Conservation (phyloP, 257 asterid species). For the Phtheirospermum japonicum region DNA sequence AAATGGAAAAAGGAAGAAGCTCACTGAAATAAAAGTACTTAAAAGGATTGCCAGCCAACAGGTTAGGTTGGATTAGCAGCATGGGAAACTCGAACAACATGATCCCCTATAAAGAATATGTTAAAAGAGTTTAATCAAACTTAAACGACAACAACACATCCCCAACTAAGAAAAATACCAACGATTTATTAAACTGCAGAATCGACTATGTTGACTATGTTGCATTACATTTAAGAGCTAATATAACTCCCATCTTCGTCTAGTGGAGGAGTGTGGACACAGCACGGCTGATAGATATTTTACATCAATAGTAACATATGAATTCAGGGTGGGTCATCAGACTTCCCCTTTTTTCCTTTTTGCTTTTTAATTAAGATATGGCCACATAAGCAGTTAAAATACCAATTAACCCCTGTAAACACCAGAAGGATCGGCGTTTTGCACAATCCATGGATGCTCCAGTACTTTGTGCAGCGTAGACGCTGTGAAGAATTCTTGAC, state of each 20-base stretch:
- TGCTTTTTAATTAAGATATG: no score
- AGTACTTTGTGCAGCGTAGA: slow-evolving; percentile 53
- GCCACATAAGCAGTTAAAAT: neutral
- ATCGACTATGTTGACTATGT: neutral
- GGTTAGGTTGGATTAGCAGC: no score
- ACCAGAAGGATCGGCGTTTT: slow-evolving; percentile 69
- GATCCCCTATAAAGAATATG: no score
- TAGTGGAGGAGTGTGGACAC: no score
- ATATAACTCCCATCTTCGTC: neutral
- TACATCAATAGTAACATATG: no score
- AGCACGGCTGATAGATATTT: neutral
- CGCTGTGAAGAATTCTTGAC: slow-evolving; percentile 60
- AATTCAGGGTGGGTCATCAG: no score
- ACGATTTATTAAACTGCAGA: neutral
- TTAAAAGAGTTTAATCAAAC: no score
- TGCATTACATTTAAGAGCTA: neutral
- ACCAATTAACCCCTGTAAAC: slow-evolving; percentile 43
- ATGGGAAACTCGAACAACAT: no score
- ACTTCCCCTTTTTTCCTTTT: neutral
- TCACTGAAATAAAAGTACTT: no score
- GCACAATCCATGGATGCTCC: slow-evolving; percentile 72
- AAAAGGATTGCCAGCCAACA: no score
- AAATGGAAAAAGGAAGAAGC: no score
- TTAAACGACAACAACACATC: no score
- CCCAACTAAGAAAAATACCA: neutral